Conservation (phyloP, 257 asterid genomes). For the Rhazya stricta region DNA sequence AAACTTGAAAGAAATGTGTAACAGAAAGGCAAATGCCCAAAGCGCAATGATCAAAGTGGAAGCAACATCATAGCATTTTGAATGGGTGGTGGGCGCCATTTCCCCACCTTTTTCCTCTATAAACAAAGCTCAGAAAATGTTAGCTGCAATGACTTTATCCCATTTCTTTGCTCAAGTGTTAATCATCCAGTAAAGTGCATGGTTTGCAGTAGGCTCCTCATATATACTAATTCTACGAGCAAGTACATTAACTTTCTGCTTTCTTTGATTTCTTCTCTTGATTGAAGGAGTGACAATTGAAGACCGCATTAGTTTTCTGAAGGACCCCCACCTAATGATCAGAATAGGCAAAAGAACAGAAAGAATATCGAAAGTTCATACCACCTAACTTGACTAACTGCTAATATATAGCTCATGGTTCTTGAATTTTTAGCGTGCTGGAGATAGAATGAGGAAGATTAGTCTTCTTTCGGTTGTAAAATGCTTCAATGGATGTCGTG, state of each 20-base stretch:
- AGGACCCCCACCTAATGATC: neutral
- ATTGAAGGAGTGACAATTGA: slow-evolving; percentile 3
- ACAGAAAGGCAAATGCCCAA: slow-evolving; percentile 24
- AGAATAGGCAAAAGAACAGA: neutral
- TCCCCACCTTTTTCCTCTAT: neutral
- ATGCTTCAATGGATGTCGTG: slow-evolving; percentile 71
- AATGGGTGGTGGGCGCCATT: slow-evolving; percentile 12
- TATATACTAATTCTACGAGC: neutral
- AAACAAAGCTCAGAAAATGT: neutral
- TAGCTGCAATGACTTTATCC: neutral
- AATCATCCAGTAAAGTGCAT: neutral
- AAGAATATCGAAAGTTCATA: slow-evolving; percentile 2
- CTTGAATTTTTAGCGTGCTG: neutral
- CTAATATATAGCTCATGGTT: neutral
- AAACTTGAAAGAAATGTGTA: slow-evolving; percentile 37
- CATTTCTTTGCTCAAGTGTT: slow-evolving; percentile 7
- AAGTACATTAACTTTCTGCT: slow-evolving; percentile 9
- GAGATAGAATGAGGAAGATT: slow-evolving; percentile 16
- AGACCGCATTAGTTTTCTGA: neutral
- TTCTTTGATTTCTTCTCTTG: slow-evolving; percentile 1
- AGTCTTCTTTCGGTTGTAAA: slow-evolving; percentile 42
- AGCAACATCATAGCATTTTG: slow-evolving; percentile 17
- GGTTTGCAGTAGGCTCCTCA: neutral
- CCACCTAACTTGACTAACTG: neutral
- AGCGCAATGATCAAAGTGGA: slow-evolving; percentile 44